Evolutionary conservation across 176 grass and related monocot species (phyloP), one percentile per base, ranked within the genome.

Genomic region (Puccinellia tenuiflora): DNA sequence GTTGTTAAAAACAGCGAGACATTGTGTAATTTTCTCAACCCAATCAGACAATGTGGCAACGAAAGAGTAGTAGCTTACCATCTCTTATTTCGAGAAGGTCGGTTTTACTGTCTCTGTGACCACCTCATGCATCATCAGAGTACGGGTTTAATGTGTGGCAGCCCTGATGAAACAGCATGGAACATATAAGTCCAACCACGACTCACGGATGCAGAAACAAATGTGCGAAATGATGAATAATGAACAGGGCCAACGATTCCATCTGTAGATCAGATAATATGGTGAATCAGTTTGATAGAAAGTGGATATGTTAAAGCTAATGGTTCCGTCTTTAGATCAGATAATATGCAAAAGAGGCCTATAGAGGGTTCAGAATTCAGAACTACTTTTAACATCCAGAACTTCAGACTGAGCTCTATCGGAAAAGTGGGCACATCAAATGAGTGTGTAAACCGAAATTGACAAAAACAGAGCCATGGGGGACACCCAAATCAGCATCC

Each of bases 21-120:
- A n/a, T n/a, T n/a, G n/a, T n/a, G n/a, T n/a, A n/a, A n/a, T n/a
- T n/a, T n/a, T n/a, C n/a, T n/a, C n/a, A n/a, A n/a, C n/a, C n/a
- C n/a, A n/a, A n/a, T n/a, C n/a, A n/a, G n/a, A n/a, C n/a, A n/a
- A n/a, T n/a, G n/a, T n/a, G n/a, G n/a, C n/a, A n/a, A n/a, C n/a
- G n/a, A n/a, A 9, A 38, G 18, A 38, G 10, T 60, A 48, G 30
- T 42, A 66, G 45, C 67, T 85, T 64, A 73, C 88, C 77, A 85
- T 89, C 20, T 77, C 77, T 69, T 85, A 48, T 65, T 46, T 12
- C 6, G 29, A 52, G 38, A 77, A 26, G 1, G 1, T 3, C 8
- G 14, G 26, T n/a, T 30, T 24, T 80, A 81, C 40, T 69, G 7
- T 80, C 28, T 1, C 30, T 59, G 9, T 2, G 39, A 15, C 70